phyloP scores from a whole-genome alignment of 805 yeast species.

The Debaryomyces hansenii region DNA sequence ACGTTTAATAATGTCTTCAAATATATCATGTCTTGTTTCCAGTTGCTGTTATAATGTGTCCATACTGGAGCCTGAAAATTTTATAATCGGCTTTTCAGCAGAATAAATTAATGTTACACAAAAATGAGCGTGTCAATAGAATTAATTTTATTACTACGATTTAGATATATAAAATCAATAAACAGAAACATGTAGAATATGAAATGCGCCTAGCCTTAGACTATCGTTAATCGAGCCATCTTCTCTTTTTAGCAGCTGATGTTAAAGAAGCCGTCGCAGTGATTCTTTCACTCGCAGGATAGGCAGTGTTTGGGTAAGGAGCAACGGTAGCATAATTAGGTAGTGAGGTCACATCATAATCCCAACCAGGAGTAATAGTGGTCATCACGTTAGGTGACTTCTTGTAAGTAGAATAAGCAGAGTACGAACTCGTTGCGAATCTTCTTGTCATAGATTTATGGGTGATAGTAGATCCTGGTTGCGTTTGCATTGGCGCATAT shows the following conservation, averaged over 20 bases:
- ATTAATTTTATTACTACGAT: no score
- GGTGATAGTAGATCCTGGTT: slow-evolving; percentile 75
- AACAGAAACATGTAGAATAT: no score
- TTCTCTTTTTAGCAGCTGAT: slow-evolving; percentile 30
- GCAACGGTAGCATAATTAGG: slow-evolving; percentile 74
- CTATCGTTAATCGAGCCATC: slow-evolving; percentile 35
- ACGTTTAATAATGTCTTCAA: slow-evolving; percentile 85
- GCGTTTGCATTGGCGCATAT: slow-evolving; percentile 91
- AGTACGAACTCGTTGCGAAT: slow-evolving; percentile 65
- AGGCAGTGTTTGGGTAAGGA: slow-evolving; percentile 62
- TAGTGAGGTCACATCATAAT: slow-evolving; percentile 61
- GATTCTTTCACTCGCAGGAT: slow-evolving; percentile 59
- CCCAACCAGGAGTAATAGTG: slow-evolving; percentile 86
- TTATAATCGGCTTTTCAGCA: background rate
- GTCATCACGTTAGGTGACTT: slow-evolving; percentile 50
- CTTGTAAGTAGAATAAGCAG: slow-evolving; percentile 49
- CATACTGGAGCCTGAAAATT: background rate
- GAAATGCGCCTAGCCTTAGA: no score
- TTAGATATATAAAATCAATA: no score
- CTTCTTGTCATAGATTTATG: slow-evolving; percentile 63
- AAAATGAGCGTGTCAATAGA: no score
- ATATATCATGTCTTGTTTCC: slow-evolving; percentile 64
- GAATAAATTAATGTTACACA: no score
- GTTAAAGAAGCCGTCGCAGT: slow-evolving; percentile 35
- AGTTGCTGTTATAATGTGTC: background rate